These are phyloP conservation scores for Colletotrichum cereale DNA, from an alignment of 2,329 filamentous ascomycete genomes.

Conservation along the genomic window DNA sequence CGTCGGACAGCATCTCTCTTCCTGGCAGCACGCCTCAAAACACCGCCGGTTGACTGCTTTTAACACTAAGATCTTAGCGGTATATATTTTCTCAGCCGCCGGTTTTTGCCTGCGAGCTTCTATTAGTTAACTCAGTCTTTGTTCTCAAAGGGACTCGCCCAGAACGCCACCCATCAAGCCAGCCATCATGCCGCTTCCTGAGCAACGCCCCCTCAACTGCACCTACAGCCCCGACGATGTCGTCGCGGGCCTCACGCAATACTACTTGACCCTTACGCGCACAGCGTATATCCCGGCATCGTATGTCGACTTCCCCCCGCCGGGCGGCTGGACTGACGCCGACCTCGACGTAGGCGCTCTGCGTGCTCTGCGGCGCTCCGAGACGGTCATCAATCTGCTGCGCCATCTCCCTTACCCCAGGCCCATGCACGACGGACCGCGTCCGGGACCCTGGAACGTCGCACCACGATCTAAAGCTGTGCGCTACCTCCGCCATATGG, in stretches of 20 bases:
- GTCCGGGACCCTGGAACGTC: constrained; percentile 37
- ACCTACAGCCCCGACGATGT: constrained; percentile 32
- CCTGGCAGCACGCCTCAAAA: constrained; percentile 11
- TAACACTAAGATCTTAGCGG: background rate
- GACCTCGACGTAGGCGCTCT: constrained; percentile 35
- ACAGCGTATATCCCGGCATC: constrained; percentile 28
- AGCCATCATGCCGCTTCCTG: constrained; percentile 9
- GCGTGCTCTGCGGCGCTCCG: constrained; percentile 34
- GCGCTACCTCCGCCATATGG: constrained; percentile 36
- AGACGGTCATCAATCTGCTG: constrained; percentile 34
- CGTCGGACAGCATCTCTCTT: constrained; percentile 11
- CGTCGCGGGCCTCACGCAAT: constrained; percentile 29
- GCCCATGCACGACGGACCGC: constrained; percentile 37
- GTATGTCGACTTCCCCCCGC: constrained; percentile 29
- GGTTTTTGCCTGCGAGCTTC: background rate
- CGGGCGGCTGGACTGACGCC: constrained; percentile 34
- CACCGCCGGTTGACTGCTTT: background rate
- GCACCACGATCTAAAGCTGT: constrained; percentile 29
- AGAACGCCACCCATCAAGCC: background rate
- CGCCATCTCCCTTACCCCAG: constrained; percentile 36
- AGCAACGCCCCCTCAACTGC: constrained; percentile 32
- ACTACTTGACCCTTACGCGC: constrained; percentile 25
- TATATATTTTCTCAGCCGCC: background rate
- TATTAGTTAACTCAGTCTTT: background rate
- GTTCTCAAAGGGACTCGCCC: background rate